phyloP scores from a whole-genome alignment of 345 rosid species.

The Eucalyptus lansdowneana region DNA sequence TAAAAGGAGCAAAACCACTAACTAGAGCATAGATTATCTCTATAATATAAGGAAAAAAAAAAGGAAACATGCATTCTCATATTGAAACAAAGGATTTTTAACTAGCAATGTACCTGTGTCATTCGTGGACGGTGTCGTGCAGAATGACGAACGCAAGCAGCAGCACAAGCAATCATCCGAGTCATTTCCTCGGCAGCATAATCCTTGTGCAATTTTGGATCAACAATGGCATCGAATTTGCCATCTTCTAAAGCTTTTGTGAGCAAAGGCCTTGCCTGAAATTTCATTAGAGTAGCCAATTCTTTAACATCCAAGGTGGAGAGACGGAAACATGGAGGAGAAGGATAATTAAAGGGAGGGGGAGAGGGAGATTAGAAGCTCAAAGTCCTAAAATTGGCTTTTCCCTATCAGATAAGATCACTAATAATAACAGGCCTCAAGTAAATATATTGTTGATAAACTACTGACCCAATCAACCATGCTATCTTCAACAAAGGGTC shows the following conservation, averaged over 20 bases:
- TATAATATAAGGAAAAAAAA: neutral
- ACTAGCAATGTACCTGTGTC: conserved; percentile 58
- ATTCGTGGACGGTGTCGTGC: conserved; percentile 62
- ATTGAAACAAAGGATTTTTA: neutral
- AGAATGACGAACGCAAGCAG: conserved; percentile 70
- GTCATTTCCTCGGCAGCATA: conserved; percentile 42
- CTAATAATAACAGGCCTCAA: neutral
- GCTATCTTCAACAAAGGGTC: conserved; percentile 53
- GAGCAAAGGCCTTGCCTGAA: conserved; percentile 73
- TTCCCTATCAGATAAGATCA: neutral
- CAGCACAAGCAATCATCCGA: conserved; percentile 71
- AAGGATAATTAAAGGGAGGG: neutral
- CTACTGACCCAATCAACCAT: conserved; percentile 81
- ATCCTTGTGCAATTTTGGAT: conserved; percentile 33
- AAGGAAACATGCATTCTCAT: neutral
- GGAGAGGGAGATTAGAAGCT: neutral
- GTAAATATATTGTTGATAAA: neutral
- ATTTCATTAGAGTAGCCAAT: neutral
- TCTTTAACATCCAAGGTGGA: neutral
- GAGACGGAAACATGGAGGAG: too few species aligned
- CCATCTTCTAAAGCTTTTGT: conserved; percentile 35
- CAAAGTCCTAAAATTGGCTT: neutral
- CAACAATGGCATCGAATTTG: conserved; percentile 40
- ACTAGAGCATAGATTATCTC: neutral
- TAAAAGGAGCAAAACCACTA: neutral